These are phyloP conservation scores for Adansonia madagascariensis DNA, from an alignment of 441 rosid genomes.

Conservation along the genomic window DNA sequence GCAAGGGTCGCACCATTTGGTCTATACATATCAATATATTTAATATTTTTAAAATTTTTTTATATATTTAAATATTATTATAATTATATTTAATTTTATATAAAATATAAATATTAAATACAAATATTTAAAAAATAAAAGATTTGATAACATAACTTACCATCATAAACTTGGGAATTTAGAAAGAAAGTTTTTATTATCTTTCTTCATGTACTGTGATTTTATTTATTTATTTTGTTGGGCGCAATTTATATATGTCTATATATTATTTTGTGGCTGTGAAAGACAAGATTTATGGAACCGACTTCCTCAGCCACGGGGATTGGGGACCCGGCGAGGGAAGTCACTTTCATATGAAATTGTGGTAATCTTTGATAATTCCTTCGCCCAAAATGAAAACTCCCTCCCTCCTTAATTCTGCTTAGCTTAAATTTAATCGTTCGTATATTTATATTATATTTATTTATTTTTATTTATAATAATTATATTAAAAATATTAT, in stretches of 20 bases:
- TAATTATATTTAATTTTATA: too few relatives aligned
- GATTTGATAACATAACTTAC: neutral
- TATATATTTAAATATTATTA: too few relatives aligned
- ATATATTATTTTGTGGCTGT: neutral
- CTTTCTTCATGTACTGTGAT: neutral
- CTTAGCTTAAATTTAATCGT: too few relatives aligned
- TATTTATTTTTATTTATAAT: too few relatives aligned
- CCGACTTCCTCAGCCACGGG: slow-evolving; percentile 25
- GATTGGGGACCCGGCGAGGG: neutral
- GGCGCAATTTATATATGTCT: neutral
- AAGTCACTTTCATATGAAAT: slow-evolving; percentile 12
- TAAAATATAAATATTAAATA: too few relatives aligned
- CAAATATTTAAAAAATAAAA: neutral
- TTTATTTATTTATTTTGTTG: neutral
- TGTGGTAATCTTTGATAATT: neutral
- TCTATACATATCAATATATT: too few relatives aligned
- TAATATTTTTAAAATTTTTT: too few relatives aligned
- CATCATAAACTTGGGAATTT: neutral
- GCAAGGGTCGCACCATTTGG: too few relatives aligned
- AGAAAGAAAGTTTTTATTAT: neutral
- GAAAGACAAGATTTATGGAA: neutral
- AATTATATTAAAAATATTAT: too few relatives aligned
- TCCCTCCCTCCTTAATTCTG: too few relatives aligned
- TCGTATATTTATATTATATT: too few relatives aligned
- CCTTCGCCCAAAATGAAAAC: neutral